A percentile compares a stretch with the other conserved stretches of the same genome.
Evolutionary conservation across 1,284 basidiomycete genomes (phyloP).

Genomic region (Heterobasidion annosum): DNA sequence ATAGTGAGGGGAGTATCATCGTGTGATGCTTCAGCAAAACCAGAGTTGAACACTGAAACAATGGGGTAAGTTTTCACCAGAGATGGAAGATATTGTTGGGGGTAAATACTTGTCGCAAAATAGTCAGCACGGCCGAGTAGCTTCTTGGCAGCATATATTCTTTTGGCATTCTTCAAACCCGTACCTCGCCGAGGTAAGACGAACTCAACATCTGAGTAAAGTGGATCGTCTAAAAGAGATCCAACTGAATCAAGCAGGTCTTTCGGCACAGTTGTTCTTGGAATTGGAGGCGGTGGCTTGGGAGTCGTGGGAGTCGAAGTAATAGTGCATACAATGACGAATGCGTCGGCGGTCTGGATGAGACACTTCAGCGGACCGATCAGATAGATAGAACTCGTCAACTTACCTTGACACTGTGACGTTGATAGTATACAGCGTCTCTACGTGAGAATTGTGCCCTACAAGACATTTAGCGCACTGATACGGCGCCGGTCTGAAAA

Average conservation of each 20-base stretch:
- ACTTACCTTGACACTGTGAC: constrained; percentile 37
- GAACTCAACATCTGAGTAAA: constrained; percentile 80
- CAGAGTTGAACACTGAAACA: constrained; percentile 56
- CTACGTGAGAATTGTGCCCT: constrained; percentile 78
- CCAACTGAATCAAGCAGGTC: constrained; percentile 63
- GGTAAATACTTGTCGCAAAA: constrained; percentile 52
- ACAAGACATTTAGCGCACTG: constrained; percentile 6
- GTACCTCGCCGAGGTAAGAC: constrained; percentile 48
- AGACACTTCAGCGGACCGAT: not conserved
- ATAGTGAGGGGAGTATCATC: constrained; percentile 9
- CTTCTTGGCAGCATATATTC: constrained; percentile 60
- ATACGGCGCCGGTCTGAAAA: constrained; percentile 2
- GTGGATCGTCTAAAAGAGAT: constrained; percentile 66
- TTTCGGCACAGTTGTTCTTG: constrained; percentile 49
- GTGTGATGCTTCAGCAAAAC: constrained; percentile 46
- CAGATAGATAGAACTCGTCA: not conserved
- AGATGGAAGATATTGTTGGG: not conserved
- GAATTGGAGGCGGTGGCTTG: constrained; percentile 29
- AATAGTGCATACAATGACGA: constrained; percentile 76
- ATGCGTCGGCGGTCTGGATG: constrained; percentile 40
- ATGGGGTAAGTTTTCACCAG: not conserved
- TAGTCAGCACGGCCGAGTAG: constrained; percentile 69
- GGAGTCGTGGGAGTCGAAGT: constrained; percentile 58
- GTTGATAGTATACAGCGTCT: constrained; percentile 62
- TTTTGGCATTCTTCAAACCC: constrained; percentile 27